Percentiles rank a stretch among this genome's conserved stretches.
Conservation (phyloP, 2,329 filamentous ascomycete genomes). For the Exophiala lecanii-corni region DNA sequence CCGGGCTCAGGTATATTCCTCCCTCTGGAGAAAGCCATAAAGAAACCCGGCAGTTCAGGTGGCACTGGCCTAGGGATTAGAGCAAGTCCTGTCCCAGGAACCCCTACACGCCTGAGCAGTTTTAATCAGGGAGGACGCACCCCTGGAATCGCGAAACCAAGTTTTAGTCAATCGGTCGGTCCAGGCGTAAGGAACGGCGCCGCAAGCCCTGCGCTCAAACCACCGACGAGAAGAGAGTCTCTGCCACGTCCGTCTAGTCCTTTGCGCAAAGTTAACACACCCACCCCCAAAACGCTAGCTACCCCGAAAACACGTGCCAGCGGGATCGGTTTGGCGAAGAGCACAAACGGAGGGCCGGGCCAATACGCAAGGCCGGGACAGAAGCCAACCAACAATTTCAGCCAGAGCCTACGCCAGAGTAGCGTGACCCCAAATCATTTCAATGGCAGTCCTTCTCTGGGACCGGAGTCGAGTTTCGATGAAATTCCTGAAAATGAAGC, state of each 20-base stretch:
- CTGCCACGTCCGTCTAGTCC: conserved; percentile 87
- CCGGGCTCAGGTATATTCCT: conserved; percentile 90
- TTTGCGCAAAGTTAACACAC: conserved; percentile 59
- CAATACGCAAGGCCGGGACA: conserved; percentile 60
- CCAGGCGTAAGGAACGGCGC: conserved; percentile 55
- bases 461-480: conserved; percentile 32
- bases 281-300: conserved; percentile 17
- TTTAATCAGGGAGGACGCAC: conserved; percentile 49
- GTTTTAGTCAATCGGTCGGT: conserved; percentile 85
- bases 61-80: conserved; percentile 13
- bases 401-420: conserved; percentile 27
- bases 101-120: conserved; percentile 56
- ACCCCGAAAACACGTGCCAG: conserved; percentile 25
- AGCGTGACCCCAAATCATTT: conserved; percentile 13
- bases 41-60: conserved; percentile 59
- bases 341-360: conserved; percentile 56
- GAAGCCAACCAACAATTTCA: conserved; percentile 38
- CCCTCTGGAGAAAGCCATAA: conserved; percentile 73
- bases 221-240: conserved; percentile 63
- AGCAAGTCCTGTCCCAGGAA: conserved; percentile 28
- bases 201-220: conserved; percentile 66
- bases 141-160: conserved; percentile 59
- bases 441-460: conserved; percentile 23
- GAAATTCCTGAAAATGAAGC: conserved; percentile 50
- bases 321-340: conserved; percentile 30